Conservation (phyloP, 495 filamentous ascomycete species). For the Penicillium cinerascens region DNA sequence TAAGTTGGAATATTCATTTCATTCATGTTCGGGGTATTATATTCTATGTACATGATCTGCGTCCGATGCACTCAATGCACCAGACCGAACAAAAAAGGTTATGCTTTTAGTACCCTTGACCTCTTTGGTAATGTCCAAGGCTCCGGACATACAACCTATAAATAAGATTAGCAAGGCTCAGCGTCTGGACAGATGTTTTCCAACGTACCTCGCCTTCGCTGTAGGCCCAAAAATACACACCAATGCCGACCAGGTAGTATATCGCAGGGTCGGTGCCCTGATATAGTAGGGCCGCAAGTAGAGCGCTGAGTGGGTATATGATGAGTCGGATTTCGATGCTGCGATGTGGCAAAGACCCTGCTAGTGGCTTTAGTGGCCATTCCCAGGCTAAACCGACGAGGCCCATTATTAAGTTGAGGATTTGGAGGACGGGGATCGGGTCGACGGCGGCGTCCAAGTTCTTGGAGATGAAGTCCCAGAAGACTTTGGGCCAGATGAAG, state of each 20-base stretch:
- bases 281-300: conserved; percentile 76
- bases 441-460: conserved; percentile 83
- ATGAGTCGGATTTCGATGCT: conserved; percentile 83
- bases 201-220: conserved; percentile 87
- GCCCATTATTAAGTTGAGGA: conserved; percentile 89
- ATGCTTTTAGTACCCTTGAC: conserved; percentile 28
- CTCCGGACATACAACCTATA: conserved; percentile 51
- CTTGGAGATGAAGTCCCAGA: conserved; percentile 95
- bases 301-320: conserved; percentile 74
- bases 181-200: background rate
- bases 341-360: conserved; percentile 70
- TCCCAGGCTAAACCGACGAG: conserved; percentile 81
- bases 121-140: conserved; percentile 55
- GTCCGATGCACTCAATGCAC: conserved; percentile 8
- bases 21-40: conserved; percentile 1
- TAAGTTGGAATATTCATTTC: background rate
- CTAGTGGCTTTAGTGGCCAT: conserved; percentile 70
- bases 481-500: conserved; percentile 99
- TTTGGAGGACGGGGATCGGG: conserved; percentile 86
- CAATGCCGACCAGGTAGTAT: conserved; percentile 86
- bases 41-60: conserved; percentile 20
- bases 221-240: conserved; percentile 93
- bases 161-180: conserved; percentile 12
- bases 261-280: conserved; percentile 89
- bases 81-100: conserved; percentile 13